phyloP scores from a whole-genome alignment of 768 basidiomycete genomes.

The Mycena indigotica region DNA sequence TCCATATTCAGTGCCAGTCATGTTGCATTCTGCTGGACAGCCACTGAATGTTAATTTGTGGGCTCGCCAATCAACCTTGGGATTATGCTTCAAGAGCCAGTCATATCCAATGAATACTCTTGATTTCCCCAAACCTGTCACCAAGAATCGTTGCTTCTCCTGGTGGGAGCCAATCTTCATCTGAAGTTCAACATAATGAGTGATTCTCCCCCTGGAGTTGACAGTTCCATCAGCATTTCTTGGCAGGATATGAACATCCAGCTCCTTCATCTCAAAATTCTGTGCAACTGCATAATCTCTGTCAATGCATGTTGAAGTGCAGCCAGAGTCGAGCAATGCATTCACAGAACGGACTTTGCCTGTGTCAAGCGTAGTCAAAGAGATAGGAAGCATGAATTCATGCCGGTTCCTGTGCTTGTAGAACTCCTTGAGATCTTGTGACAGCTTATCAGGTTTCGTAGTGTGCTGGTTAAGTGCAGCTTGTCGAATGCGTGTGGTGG shows the following conservation, averaged over 20 bases:
- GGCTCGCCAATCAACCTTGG: no score
- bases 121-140: no score
- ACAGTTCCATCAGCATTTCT: slow-evolving; percentile 1
- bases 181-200: slow-evolving; percentile 9
- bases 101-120: no score
- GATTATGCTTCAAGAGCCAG: slow-evolving; percentile 26
- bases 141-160: background rate
- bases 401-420: background rate
- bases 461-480: background rate
- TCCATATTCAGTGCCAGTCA: no score
- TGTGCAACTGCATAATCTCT: slow-evolving; percentile 4
- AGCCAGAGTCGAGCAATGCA: slow-evolving; percentile 5
- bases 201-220: background rate
- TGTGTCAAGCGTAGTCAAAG: background rate
- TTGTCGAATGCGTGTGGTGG: background rate
- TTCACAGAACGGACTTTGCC: slow-evolving; percentile 1
- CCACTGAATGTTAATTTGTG: no score
- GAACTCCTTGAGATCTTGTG: background rate
- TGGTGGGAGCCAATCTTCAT: slow-evolving; percentile 4
- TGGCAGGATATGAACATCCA: background rate
- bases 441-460: background rate
- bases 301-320: slow-evolving; percentile 10
- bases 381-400: background rate
- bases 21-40: no score
- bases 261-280: background rate